Conservation (phyloP, 2,329 filamentous ascomycete genomes). For the Xylaria polymorpha region DNA sequence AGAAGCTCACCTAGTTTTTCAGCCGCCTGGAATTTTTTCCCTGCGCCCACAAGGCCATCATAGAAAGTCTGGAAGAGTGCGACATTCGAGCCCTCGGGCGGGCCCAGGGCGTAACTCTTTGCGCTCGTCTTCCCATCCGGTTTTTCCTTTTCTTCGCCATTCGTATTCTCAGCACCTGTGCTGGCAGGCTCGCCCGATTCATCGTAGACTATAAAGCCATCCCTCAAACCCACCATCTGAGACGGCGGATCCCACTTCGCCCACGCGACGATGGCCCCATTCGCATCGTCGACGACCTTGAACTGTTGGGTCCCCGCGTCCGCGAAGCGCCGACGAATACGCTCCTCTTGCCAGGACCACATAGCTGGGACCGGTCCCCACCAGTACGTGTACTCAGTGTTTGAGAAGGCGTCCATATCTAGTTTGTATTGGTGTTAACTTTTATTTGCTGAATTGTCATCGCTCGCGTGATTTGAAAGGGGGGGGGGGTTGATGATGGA, state of each 20-base stretch:
- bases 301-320: slow-evolving; percentile 46
- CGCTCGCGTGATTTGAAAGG: not conserved
- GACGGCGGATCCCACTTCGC: slow-evolving; percentile 46
- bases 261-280: slow-evolving; percentile 42
- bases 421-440: slow-evolving; percentile 6
- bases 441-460: not conserved
- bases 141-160: slow-evolving; percentile 9
- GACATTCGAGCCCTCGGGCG: slow-evolving; percentile 42
- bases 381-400: slow-evolving; percentile 47
- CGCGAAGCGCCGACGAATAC: slow-evolving; percentile 44
- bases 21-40: slow-evolving; percentile 42
- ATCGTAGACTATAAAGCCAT: slow-evolving; percentile 43
- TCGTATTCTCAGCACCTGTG: not conserved
- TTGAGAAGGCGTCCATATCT: slow-evolving; percentile 47
- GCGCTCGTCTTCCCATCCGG: slow-evolving; percentile 11
- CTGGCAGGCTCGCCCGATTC: slow-evolving; percentile 30
- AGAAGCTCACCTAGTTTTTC: slow-evolving; percentile 46
- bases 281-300: slow-evolving; percentile 45
- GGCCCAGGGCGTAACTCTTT: slow-evolving; percentile 17
- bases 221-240: slow-evolving; percentile 36
- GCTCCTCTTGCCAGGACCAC: slow-evolving; percentile 44
- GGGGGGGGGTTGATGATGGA: not conserved
- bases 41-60: slow-evolving; percentile 36
- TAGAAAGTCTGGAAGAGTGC: slow-evolving; percentile 43
- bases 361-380: slow-evolving; percentile 44